These are phyloP conservation scores for Escovopsis weberi DNA, from an alignment of 2,329 filamentous ascomycete genomes.

Conservation along the genomic window DNA sequence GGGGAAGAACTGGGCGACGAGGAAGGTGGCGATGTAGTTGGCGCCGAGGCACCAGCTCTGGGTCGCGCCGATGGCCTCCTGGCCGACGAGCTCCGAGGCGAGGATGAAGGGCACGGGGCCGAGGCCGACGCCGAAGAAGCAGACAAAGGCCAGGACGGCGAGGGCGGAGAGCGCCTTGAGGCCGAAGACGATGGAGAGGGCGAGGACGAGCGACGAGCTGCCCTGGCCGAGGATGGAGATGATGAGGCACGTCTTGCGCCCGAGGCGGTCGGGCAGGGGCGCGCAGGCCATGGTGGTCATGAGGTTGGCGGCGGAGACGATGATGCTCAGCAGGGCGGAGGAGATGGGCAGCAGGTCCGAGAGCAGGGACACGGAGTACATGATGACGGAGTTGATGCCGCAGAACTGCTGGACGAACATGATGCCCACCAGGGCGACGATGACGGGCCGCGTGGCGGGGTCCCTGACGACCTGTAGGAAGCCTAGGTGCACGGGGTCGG, in stretches of 20 bases:
- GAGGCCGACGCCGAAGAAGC: slow-evolving; percentile 77
- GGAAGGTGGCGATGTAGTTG: slow-evolving; percentile 81
- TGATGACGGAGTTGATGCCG: slow-evolving; percentile 92
- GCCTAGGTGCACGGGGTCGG: slow-evolving; percentile 31
- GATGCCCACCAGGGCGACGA: slow-evolving; percentile 73
- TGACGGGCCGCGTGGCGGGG: slow-evolving; percentile 53
- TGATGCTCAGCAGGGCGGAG: slow-evolving; percentile 71
- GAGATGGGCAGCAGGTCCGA: slow-evolving; percentile 66
- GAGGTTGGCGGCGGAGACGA: slow-evolving; percentile 78
- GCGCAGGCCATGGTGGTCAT: slow-evolving; percentile 68
- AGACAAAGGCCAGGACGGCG: slow-evolving; percentile 73
- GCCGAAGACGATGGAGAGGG: slow-evolving; percentile 61
- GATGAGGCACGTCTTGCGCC: slow-evolving; percentile 74
- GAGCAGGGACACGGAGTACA: slow-evolving; percentile 92
- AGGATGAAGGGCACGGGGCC: slow-evolving; percentile 93
- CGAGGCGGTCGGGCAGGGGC: slow-evolving; percentile 73
- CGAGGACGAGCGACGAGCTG: slow-evolving; percentile 59
- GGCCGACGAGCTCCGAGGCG: slow-evolving; percentile 76
- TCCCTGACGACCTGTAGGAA: slow-evolving; percentile 54
- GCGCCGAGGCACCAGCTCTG: slow-evolving; percentile 79
- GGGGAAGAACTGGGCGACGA: slow-evolving; percentile 92
- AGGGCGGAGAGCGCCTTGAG: slow-evolving; percentile 65
- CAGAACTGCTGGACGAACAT: slow-evolving; percentile 91
- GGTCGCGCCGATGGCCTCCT: slow-evolving; percentile 80
- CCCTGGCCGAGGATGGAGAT: slow-evolving; percentile 78